Evolutionary conservation across 306 rosid genomes (phyloP).

Genomic region (Prunus davidiana): DNA sequence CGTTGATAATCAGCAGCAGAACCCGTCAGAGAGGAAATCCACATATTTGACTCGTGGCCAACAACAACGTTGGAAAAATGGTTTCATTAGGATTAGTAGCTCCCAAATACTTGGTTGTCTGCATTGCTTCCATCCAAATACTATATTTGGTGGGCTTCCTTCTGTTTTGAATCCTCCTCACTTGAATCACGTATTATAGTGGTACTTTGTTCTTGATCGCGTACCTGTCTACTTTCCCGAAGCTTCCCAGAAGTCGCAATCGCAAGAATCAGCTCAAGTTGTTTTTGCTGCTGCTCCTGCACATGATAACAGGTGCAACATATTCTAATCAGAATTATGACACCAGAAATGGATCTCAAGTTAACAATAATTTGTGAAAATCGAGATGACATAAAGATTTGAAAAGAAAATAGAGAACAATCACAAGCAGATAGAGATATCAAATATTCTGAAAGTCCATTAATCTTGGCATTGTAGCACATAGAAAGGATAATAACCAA

Average conservation of each 20-base stretch:
- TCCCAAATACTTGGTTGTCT: conserved; percentile 4
- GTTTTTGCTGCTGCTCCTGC: conserved; percentile 90
- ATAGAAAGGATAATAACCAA: not conserved
- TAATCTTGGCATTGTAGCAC: not conserved
- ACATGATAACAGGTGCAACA: conserved; percentile 8
- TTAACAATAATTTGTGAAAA: not conserved
- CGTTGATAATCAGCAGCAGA: not conserved
- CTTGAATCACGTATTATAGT: conserved; percentile 32
- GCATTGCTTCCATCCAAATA: not conserved
- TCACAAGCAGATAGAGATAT: not conserved
- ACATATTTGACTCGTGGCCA: not conserved
- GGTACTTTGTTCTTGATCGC: conserved; percentile 27
- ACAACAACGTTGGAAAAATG: conserved; percentile 1
- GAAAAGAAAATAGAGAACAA: not conserved
- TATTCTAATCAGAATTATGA: conserved; percentile 9
- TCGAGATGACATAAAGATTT: not conserved
- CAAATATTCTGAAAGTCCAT: not conserved
- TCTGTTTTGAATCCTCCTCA: conserved; percentile 44
- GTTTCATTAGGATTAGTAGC: not conserved
- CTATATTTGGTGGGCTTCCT: conserved; percentile 61
- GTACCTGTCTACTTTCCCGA: conserved; percentile 50
- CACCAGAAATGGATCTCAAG: not conserved
- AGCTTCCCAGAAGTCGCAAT: conserved; percentile 62
- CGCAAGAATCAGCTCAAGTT: conserved; percentile 81
- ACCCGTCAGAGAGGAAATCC: not conserved